Evolutionary conservation across 208 protist genomes (phyloP), one percentile per base, ranked within the genome.

Genomic region (Porcisia deanei): DNA sequence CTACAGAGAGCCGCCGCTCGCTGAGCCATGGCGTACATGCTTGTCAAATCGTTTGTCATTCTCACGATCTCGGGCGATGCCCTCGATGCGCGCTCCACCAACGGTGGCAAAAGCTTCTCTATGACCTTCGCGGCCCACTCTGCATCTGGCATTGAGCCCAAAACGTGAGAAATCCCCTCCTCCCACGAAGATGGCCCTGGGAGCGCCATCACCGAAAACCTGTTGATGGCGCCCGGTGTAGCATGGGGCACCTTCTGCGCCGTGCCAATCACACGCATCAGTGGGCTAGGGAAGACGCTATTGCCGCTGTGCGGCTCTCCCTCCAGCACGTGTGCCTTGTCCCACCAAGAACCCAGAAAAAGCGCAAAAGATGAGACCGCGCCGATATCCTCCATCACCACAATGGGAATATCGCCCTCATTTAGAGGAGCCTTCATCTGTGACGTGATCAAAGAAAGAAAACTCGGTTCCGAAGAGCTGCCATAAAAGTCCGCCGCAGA

Each of bases 401-500:
- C 74, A 22, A 73, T n/a, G 7, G 73, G 79, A n/a, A 30, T n/a
- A 4, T 20, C 61, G 49, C 39, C 30, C 9, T 58, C 60, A 4
- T 58, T 3, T 18, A 41, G 53, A 25, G 60, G 30, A 45, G 57
- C 37, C 55, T 10, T 49, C 43, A 79, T 49, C 70, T 60, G 66
- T 22, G 79, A 37, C 16, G 61, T 55, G 43, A 69, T 67, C 45
- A 69, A 59, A 39, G 54, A 65, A 53, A 82, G 45, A 57, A 66
- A 82, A 58, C 93, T 87, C 8, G 72, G 73, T 47, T 79, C 59
- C 25, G 63, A 71, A 4, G 53, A 63, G 45, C 78, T 82, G 59
- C 91, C 93, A 76, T 93, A 97, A 66, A 97, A 87, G 25, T 94
- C 91, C 41, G 73, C 77, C 12, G 78, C 85, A 45, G 83, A 87